Conservation (phyloP, 2,329 filamentous ascomycete genomes). For the Fusarium acutatum region DNA sequence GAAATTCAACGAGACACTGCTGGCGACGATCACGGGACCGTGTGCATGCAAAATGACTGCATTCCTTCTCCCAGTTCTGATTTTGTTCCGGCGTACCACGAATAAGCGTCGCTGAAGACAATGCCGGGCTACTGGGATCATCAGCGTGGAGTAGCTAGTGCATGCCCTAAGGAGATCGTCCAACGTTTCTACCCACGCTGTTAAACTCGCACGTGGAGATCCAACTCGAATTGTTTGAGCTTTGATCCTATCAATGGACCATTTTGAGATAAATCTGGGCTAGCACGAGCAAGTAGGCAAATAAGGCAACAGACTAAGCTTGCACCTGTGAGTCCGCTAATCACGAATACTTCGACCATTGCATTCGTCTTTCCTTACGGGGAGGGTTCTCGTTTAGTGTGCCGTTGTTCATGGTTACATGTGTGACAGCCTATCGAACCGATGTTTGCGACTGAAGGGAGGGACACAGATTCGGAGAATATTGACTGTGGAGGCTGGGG, state of each 20-base stretch:
- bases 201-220: conserved; percentile 28
- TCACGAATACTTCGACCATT: background rate
- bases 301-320: conserved; percentile 4
- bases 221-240: conserved; percentile 11
- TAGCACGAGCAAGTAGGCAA: background rate
- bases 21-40: conserved; percentile 27
- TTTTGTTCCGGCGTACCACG: conserved; percentile 7
- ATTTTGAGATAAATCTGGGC: background rate
- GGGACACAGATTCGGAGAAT: conserved; percentile 28
- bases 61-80: conserved; percentile 10
- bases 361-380: background rate
- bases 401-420: background rate
- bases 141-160: conserved; percentile 25
- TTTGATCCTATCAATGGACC: conserved; percentile 15
- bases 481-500: conserved; percentile 24
- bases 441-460: background rate
- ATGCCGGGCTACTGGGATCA: conserved; percentile 23
- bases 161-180: conserved; percentile 22
- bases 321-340: conserved; percentile 1
- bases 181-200: conserved; percentile 29
- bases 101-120: conserved; percentile 9
- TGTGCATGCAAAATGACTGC: conserved; percentile 25
- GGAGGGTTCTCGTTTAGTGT: conserved; percentile 2
- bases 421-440: background rate
- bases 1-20: conserved; percentile 5